Conservation (phyloP, 139 green algal genomes). For the Diplosphaera chodatii region DNA sequence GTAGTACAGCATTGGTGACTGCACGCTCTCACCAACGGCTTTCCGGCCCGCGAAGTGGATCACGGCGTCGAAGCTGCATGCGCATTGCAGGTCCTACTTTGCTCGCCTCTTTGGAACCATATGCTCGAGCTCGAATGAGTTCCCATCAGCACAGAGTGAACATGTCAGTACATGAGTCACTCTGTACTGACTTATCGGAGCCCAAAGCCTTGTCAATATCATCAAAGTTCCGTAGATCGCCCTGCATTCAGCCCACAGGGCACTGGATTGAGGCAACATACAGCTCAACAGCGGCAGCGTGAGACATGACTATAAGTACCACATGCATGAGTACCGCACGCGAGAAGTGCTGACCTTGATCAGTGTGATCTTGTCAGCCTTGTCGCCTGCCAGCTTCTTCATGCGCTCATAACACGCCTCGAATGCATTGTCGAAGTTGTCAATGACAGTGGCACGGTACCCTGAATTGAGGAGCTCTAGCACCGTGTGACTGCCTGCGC, state of each 20-base stretch:
- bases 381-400: constrained; percentile 76
- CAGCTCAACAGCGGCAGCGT: too few relatives aligned
- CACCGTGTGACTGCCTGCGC: constrained; percentile 81
- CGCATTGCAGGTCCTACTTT: too few relatives aligned
- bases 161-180: not conserved
- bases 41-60: constrained; percentile 96
- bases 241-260: constrained; percentile 9
- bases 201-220: constrained; percentile 38
- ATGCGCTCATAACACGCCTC: constrained; percentile 66
- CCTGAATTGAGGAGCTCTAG: constrained; percentile 78
- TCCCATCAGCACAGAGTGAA: not conserved
- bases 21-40: constrained; percentile 87
- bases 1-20: constrained; percentile 94
- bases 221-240: constrained; percentile 35
- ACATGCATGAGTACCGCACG: not conserved
- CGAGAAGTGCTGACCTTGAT: constrained; percentile 37
- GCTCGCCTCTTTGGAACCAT: too few relatives aligned
- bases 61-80: constrained; percentile 70
- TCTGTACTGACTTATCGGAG: constrained; percentile 30
- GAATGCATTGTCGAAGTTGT: constrained; percentile 92
- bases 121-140: too few relatives aligned
- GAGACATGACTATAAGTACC: too few relatives aligned
- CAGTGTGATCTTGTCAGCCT: constrained; percentile 72
- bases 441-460: constrained; percentile 74
- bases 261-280: too few relatives aligned